Conservation (phyloP, 371 early-diverging fungal species). For the Circinella minor region DNA sequence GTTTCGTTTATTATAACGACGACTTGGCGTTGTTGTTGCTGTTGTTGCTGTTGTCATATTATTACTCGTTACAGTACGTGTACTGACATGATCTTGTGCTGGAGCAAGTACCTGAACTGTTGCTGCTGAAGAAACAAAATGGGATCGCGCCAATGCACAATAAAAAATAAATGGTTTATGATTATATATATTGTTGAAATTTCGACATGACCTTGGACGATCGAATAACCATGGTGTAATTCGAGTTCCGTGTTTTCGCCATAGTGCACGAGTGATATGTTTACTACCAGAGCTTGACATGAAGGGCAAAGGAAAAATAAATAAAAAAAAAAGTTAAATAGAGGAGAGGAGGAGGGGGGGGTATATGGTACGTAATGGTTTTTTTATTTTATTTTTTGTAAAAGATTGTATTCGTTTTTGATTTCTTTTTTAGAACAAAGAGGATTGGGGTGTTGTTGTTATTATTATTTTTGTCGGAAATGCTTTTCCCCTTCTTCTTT, state of each 20-base stretch:
- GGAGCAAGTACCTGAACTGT: neutral
- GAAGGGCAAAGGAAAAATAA: neutral
- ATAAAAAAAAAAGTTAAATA: no score
- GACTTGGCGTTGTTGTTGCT: neutral
- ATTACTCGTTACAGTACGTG: neutral
- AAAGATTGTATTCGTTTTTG: no score
- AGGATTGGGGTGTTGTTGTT: neutral
- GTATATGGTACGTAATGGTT: no score
- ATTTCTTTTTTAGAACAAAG: no score
- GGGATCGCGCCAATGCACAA: neutral
- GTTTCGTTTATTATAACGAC: no score
- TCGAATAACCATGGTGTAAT: neutral
- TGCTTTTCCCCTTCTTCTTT: neutral
- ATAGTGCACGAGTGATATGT: constrained; percentile 5
- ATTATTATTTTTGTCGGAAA: no score
- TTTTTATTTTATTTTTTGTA: no score
- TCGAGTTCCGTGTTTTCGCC: neutral
- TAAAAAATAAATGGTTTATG: neutral
- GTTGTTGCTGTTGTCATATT: neutral
- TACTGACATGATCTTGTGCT: neutral
- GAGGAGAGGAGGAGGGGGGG: no score
- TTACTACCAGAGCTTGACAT: neutral
- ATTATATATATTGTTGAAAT: neutral
- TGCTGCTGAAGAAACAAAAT: constrained; percentile 5
- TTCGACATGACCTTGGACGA: neutral